A percentile compares a stretch with the other conserved stretches of the same genome.
Evolutionary conservation across 257 asterid genomes (phyloP).

Genomic region (Haberlea rhodopensis): DNA sequence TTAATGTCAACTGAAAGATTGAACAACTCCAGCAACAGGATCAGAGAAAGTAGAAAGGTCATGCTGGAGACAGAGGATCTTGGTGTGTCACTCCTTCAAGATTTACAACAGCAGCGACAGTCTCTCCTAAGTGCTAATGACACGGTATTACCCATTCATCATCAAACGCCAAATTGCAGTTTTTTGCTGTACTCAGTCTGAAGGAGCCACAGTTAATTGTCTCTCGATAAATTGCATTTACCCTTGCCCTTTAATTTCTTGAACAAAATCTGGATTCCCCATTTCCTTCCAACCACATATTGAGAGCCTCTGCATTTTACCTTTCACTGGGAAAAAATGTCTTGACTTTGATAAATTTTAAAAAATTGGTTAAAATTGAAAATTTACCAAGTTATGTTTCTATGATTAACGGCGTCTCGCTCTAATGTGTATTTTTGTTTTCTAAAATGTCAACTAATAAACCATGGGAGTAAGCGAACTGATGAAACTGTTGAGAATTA

Average conservation of each 20-base stretch:
- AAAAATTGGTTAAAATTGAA: no score
- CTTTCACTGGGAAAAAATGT: no score
- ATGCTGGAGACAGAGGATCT: constrained; percentile 95
- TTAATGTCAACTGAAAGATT: constrained; percentile 50
- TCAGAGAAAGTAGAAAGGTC: constrained; percentile 68
- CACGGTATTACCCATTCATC: constrained; percentile 42
- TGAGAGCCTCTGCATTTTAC: no score
- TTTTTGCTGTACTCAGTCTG: background rate
- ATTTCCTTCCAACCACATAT: no score
- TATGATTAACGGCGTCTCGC: no score
- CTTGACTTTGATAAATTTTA: background rate
- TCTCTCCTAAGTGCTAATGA: constrained; percentile 61
- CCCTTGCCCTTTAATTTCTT: no score
- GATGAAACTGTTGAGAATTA: background rate
- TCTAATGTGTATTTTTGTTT: background rate
- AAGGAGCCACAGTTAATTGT: background rate
- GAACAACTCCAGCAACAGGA: constrained; percentile 65
- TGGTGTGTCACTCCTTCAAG: constrained; percentile 83
- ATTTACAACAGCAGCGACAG: constrained; percentile 78
- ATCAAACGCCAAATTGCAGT: background rate
- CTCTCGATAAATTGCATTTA: no score
- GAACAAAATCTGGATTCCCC: no score
- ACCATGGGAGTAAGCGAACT: no score
- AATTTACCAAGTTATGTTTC: no score
- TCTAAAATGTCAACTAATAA: background rate